Evolutionary conservation across 2,329 filamentous ascomycete species (phyloP), one percentile per base, ranked within the genome.

Genomic region (Cytospora paraplurivora): DNA sequence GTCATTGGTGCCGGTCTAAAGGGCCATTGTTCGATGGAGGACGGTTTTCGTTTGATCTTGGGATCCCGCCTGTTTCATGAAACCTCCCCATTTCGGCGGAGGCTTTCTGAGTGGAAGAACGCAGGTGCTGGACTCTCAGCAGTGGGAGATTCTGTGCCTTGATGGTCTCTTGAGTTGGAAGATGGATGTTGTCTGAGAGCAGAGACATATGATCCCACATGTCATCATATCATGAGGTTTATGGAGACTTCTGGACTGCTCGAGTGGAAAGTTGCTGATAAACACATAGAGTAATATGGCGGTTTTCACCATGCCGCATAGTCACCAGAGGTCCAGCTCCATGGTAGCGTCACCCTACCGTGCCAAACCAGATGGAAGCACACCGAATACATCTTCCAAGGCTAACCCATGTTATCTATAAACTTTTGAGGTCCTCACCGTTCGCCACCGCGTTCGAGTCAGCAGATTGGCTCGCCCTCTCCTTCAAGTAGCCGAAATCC

Each of bases 1-100:
- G 32, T 35, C 41, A 47, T 19, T 61, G 44, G 60, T 64, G 41
- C 62, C 62, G 7, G 59, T 57, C 33, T 64, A 52, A n/a, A 10
- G 15, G 19, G n/a, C 35, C 15, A 37, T 44, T 12, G 15, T 53
- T 7, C 1, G 35, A 59, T 21, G 15, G 41, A n/a, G 41, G 50
- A 34, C 13, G 32, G 4, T 13, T 2, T 19, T 4, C 7, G 12
- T 3, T 27, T 27, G 27, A 27, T 27, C 27, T 27, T 27, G 27
- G 27, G 27, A 27, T 27, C 27, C 27, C 3, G 17, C 13, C 41
- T 44, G 41, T 2, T 19, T 44, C 3, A 1, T n/a, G 41, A 44
- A 7, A 7, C 7, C 1, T 19, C 10, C 17, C 7, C 1, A 8
- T 7, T 5, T n/a, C 7, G 17, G 17, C 10, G 44, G 12, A 47